Conservation (phyloP, 768 basidiomycete species). For the Tulasnella sp. region DNA sequence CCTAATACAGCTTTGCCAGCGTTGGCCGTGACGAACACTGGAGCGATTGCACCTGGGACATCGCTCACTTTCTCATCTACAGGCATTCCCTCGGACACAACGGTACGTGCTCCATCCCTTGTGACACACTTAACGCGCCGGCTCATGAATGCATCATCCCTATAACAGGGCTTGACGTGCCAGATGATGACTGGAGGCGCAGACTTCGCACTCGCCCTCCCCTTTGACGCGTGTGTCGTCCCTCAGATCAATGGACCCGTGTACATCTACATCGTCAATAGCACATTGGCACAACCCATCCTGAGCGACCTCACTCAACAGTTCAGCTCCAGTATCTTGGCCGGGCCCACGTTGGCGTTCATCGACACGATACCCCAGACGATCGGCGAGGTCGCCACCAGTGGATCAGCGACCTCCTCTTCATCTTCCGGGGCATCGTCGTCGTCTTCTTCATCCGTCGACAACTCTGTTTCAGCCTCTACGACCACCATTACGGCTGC, state of each 20-base stretch:
- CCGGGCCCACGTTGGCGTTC: slow-evolving; percentile 62
- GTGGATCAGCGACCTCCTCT: slow-evolving; percentile 6
- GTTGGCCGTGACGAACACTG: slow-evolving; percentile 54
- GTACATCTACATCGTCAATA: slow-evolving; percentile 57
- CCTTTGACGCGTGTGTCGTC: slow-evolving; percentile 50
- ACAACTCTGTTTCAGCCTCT: slow-evolving; percentile 13
- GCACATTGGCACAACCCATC: slow-evolving; percentile 42
- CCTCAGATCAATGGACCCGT: slow-evolving; percentile 66
- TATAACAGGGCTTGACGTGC: slow-evolving; percentile 46
- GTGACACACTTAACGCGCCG: slow-evolving; percentile 19
- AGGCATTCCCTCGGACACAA: slow-evolving; percentile 25
- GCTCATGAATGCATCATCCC: background rate
- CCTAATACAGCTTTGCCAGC: slow-evolving; percentile 43
- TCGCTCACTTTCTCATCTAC: slow-evolving; percentile 47
- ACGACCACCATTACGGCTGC: slow-evolving; percentile 19
- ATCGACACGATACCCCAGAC: slow-evolving; percentile 36
- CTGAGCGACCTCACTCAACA: slow-evolving; percentile 51
- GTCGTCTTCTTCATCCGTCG: slow-evolving; percentile 20
- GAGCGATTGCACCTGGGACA: slow-evolving; percentile 46
- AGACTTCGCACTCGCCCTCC: slow-evolving; percentile 45
- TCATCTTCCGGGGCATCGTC: slow-evolving; percentile 19
- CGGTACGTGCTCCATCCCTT: slow-evolving; percentile 1
- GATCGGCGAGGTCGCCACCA: slow-evolving; percentile 5
- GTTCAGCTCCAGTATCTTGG: slow-evolving; percentile 42
- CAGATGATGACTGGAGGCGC: slow-evolving; percentile 65